A percentile compares a stretch with the other conserved stretches of the same genome.
Conservation (phyloP, 2,329 filamentous ascomycete genomes). For the Scedosporium aurantiacum region DNA sequence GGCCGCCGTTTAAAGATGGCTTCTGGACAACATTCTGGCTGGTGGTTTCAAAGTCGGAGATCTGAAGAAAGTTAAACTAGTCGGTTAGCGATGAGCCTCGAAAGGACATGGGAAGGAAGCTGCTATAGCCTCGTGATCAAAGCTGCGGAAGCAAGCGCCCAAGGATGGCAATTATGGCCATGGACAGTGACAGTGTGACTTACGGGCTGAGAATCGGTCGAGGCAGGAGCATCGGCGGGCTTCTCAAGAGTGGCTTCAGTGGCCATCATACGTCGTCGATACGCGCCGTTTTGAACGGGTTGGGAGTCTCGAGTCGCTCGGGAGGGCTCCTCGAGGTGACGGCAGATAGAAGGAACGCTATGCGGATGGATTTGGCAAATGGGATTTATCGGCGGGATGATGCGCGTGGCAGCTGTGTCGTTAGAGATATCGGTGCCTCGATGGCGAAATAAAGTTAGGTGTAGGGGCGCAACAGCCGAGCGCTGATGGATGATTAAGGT, state of each 20-base stretch:
- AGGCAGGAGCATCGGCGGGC: constrained; percentile 42
- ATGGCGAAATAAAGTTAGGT: background rate
- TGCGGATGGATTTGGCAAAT: background rate
- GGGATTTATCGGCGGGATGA: background rate
- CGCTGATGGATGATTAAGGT: background rate
- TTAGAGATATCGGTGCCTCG: background rate
- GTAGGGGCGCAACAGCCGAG: background rate
- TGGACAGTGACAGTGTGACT: constrained; percentile 15
- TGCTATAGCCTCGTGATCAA: background rate
- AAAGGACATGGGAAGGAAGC: background rate
- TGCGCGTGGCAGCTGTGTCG: background rate
- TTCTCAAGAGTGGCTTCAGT: constrained; percentile 46
- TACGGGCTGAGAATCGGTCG: constrained; percentile 34
- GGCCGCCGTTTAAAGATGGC: constrained; percentile 37
- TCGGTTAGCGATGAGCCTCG: background rate
- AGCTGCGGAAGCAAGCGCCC: background rate
- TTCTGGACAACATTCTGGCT: constrained; percentile 35
- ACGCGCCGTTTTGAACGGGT: constrained; percentile 4
- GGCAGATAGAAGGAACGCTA: background rate
- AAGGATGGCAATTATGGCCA: background rate
- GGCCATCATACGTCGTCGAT: constrained; percentile 48
- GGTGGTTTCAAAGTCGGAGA: constrained; percentile 14
- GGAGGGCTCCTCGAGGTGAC: constrained; percentile 3
- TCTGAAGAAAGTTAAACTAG: background rate
- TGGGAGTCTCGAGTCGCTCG: constrained; percentile 2